phyloP scores from a whole-genome alignment of 257 asterid species.

The Gardenia jasminoides region DNA sequence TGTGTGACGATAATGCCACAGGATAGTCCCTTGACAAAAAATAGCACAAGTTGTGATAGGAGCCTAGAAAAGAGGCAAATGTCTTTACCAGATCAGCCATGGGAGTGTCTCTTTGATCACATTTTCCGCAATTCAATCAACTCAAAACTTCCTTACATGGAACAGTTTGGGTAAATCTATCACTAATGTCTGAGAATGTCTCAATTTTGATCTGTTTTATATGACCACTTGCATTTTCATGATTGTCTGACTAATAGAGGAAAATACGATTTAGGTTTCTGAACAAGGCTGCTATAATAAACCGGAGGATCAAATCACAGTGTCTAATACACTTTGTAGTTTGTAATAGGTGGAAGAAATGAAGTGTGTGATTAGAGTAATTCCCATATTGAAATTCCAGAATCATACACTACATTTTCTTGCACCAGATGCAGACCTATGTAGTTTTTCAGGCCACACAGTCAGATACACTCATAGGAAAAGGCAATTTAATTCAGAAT shows the following conservation, averaged over 20 bases:
- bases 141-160: slow-evolving; percentile 54
- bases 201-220: too few relatives aligned
- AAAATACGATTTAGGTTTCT: slow-evolving; percentile 5
- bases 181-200: too few relatives aligned
- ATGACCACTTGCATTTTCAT: too few relatives aligned
- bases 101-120: too few relatives aligned
- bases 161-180: slow-evolving; percentile 69
- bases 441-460: slow-evolving; percentile 27
- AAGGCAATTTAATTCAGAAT: too few relatives aligned
- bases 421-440: slow-evolving; percentile 21
- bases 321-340: slow-evolving; percentile 6
- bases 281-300: slow-evolving; percentile 21
- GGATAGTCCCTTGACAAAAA: slow-evolving; percentile 64
- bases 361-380: too few relatives aligned
- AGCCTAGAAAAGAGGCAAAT: slow-evolving; percentile 52
- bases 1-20: slow-evolving; percentile 20
- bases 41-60: slow-evolving; percentile 46
- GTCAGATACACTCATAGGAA: too few relatives aligned
- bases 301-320: background rate
- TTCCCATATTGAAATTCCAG: slow-evolving; percentile 37
- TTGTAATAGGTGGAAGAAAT: slow-evolving; percentile 39
- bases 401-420: slow-evolving; percentile 20
- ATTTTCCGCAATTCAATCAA: slow-evolving; percentile 52
- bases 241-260: too few relatives aligned
- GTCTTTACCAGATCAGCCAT: slow-evolving; percentile 42